Percentiles rank a stretch among this genome's conserved stretches.
Conservation (phyloP, 352 stramenopile genomes). For the Thalassiosira allenii region DNA sequence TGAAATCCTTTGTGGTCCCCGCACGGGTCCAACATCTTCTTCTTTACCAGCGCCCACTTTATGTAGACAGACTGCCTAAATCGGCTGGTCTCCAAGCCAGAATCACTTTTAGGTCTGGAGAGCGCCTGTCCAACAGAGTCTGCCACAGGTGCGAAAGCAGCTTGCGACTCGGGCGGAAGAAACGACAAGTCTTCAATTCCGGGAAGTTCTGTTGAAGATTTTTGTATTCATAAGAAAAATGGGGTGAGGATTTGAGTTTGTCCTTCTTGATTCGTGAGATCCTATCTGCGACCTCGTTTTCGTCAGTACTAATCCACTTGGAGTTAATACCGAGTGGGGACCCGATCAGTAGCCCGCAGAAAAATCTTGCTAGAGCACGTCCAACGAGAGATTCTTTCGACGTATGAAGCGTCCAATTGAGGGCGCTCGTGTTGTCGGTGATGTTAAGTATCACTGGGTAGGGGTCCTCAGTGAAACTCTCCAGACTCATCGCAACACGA, state of each 20-base stretch:
- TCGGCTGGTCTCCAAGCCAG: constrained; percentile 19
- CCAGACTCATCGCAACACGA: not conserved
- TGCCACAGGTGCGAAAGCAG: constrained; percentile 24
- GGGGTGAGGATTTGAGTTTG: not conserved
- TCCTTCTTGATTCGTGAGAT: constrained; percentile 22
- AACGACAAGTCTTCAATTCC: constrained; percentile 6
- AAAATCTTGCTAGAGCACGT: constrained; percentile 13
- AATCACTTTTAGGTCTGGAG: constrained; percentile 25
- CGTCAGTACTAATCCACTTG: not conserved
- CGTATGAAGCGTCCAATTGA: constrained; percentile 4
- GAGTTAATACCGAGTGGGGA: constrained; percentile 21
- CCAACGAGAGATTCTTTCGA: constrained; percentile 18
- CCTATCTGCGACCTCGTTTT: constrained; percentile 21
- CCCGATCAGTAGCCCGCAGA: constrained; percentile 11
- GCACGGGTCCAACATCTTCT: constrained; percentile 11
- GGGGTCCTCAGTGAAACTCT: constrained; percentile 16
- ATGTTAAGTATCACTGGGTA: constrained; percentile 24
- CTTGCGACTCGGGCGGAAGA: constrained; percentile 31
- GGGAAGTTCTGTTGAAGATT: constrained; percentile 12
- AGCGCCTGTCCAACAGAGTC: constrained; percentile 21
- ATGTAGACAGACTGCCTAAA: constrained; percentile 40
- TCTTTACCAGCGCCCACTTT: constrained; percentile 7
- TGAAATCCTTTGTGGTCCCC: not conserved
- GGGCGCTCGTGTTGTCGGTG: constrained; percentile 18
- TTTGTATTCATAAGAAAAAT: constrained; percentile 9